Base-by-base conservation (phyloP, 169 alveolate species). In the Blepharisma undulans region DNA sequence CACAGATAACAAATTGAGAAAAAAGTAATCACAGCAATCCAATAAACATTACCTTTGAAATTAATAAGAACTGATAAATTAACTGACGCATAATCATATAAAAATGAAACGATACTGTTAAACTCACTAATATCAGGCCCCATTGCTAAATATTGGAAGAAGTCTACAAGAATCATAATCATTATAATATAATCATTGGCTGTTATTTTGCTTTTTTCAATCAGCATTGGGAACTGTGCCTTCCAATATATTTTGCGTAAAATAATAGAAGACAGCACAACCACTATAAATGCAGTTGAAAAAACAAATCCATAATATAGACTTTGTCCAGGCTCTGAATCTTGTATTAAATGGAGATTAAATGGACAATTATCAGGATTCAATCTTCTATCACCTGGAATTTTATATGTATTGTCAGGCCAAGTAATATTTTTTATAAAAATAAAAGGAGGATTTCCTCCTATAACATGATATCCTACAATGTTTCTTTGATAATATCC, bases 111-210 rank as follows among this genome's bases (percentile, higher is more conserved):
- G 7, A 22, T 33, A 29, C 27, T 1, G 48, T n/a, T 21, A 84
- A 48, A 84, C 18, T 72, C 34, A 10, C 34, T n/a, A 4, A 84
- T 72, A 22, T 60, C 89, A 60, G 89, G 89, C 2, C 89, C 89
- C 77, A 48, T 48, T 21, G 71, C 74, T 14, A 84, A 21, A n/a
- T 32, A 21, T 84, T 84, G 77, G 10, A 84, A 48, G 14, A 84
- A 84, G 21, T 84, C 89, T n/a, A 84, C 77, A 48, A 60, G 34
- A 8, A 48, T 84, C 36, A 60, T 48, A 0, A 29, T 18, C 77
- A 84, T 48, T 59, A 84, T 25, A 59, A 84, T 33, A 48, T 48
- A 25, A 60, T 84, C 89, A 48, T 48, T 12, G 66, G 14, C 66
- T 5, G 12, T 48, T 48, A 48, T 48, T 48, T 48, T 12, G 66